phyloP scores from a whole-genome alignment of 1,284 basidiomycete genomes.

The Ustilago crameri region DNA sequence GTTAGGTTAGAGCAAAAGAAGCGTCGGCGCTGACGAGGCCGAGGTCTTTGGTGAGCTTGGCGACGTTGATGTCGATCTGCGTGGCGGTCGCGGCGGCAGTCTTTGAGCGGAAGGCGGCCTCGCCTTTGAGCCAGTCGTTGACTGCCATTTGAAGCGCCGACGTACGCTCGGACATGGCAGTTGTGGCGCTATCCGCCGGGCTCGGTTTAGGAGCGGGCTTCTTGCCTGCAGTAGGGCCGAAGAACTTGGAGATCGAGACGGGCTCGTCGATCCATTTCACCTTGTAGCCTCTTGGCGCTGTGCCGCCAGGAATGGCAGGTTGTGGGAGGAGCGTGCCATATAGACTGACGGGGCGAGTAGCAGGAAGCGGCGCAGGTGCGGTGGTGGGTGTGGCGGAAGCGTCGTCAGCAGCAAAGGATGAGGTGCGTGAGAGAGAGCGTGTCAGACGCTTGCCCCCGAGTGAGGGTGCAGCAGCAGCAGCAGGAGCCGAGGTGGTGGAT shows the following conservation, averaged over 20 bases:
- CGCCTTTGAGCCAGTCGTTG: constrained; percentile 31
- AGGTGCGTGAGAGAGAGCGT: constrained; percentile 24
- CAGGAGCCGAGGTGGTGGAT: not conserved
- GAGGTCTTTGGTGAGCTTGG: constrained; percentile 29
- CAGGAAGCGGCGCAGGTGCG: not conserved
- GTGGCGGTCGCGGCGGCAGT: not conserved
- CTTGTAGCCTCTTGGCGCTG: constrained; percentile 31
- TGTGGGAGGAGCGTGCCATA: constrained; percentile 35
- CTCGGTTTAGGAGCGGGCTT: constrained; percentile 7
- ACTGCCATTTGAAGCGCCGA: constrained; percentile 19
- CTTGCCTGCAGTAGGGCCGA: constrained; percentile 19
- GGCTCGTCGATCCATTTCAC: constrained; percentile 58
- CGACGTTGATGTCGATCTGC: constrained; percentile 16
- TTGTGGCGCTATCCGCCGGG: not conserved
- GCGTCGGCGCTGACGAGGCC: constrained; percentile 12
- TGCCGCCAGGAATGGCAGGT: constrained; percentile 7
- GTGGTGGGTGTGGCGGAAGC: too few species aligned
- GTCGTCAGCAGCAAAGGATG: constrained; percentile 8
- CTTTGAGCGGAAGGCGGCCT: constrained; percentile 14
- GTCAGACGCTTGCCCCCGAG: constrained; percentile 17
- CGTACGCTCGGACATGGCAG: not conserved
- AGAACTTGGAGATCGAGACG: constrained; percentile 49
- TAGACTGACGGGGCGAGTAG: constrained; percentile 11
- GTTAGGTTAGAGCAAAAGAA: constrained; percentile 7
- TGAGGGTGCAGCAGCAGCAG: not conserved